These are phyloP conservation scores for Rhizopogon vinicolor DNA, from an alignment of 768 basidiomycete genomes.

Conservation along the genomic window DNA sequence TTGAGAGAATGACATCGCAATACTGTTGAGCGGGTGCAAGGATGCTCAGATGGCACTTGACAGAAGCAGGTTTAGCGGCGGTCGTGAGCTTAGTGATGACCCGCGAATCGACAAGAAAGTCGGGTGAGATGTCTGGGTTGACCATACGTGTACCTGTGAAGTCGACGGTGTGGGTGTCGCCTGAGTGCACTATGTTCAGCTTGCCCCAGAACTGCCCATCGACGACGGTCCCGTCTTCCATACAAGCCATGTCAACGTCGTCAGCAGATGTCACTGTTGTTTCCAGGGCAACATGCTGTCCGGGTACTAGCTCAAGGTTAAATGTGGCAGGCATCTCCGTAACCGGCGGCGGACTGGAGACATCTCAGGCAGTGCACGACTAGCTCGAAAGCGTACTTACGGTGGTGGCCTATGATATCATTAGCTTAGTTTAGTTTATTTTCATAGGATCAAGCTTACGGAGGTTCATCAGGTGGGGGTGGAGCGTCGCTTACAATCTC, in stretches of 20 bases:
- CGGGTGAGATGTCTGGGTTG: slow-evolving; percentile 58
- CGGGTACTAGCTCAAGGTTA: slow-evolving; percentile 74
- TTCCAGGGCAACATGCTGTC: slow-evolving; percentile 77
- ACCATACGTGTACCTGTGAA: slow-evolving; percentile 75
- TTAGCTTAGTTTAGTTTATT: slow-evolving; percentile 8
- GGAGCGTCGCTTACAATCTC: slow-evolving; percentile 85
- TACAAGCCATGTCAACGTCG: slow-evolving; percentile 86
- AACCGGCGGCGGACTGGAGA: slow-evolving; percentile 57
- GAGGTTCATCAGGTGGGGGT: slow-evolving; percentile 79
- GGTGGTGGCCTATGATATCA: slow-evolving; percentile 39
- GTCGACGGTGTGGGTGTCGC: slow-evolving; percentile 75
- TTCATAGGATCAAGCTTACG: slow-evolving; percentile 44
- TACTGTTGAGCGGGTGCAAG: slow-evolving; percentile 72
- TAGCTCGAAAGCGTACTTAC: slow-evolving; percentile 28
- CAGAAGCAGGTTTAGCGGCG: slow-evolving; percentile 68
- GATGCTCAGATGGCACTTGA: slow-evolving; percentile 73
- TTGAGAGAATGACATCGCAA: slow-evolving; percentile 71
- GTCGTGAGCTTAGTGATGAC: slow-evolving; percentile 74
- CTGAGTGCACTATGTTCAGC: slow-evolving; percentile 74
- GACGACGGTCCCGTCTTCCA: slow-evolving; percentile 85
- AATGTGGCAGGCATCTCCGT: slow-evolving; percentile 86
- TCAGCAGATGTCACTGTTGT: slow-evolving; percentile 73
- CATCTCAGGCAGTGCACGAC: slow-evolving; percentile 9
- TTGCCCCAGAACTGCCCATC: slow-evolving; percentile 89
- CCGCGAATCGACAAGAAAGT: slow-evolving; percentile 71